These are phyloP conservation scores for Lipomyces kockii DNA, from an alignment of 805 yeast genomes.

Conservation along the genomic window DNA sequence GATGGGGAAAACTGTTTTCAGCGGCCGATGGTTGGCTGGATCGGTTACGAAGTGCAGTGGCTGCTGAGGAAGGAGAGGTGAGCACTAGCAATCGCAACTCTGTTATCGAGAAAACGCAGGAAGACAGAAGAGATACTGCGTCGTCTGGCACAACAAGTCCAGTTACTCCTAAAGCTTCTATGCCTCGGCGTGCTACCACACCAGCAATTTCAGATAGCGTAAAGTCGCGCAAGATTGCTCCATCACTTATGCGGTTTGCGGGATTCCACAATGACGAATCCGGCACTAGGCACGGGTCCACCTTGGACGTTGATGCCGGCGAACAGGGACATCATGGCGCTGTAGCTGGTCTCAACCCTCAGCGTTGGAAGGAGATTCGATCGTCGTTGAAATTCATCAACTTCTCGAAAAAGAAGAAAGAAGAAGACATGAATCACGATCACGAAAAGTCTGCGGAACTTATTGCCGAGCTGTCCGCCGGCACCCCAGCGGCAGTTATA, in stretches of 20 bases:
- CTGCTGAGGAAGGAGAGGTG: slow-evolving; percentile 8
- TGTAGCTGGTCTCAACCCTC: neutral
- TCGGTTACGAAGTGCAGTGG: slow-evolving; percentile 13
- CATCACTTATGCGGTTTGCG: neutral
- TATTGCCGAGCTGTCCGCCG: slow-evolving; percentile 61
- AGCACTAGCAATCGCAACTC: neutral
- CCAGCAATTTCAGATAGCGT: slow-evolving; percentile 8
- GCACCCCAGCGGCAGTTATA: slow-evolving; percentile 73
- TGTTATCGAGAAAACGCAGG: neutral
- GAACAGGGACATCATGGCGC: neutral
- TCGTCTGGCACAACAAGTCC: neutral
- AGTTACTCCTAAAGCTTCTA: neutral
- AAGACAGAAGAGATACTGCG: neutral
- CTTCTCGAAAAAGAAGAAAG: slow-evolving; percentile 33
- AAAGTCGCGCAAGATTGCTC: neutral
- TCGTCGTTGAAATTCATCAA: slow-evolving; percentile 26
- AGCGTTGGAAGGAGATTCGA: slow-evolving; percentile 29
- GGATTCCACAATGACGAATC: slow-evolving; percentile 3
- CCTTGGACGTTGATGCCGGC: neutral
- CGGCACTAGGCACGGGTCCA: neutral
- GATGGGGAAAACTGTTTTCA: slow-evolving; percentile 19
- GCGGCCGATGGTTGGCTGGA: slow-evolving; percentile 21
- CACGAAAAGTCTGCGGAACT: slow-evolving; percentile 45
- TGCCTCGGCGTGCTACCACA: slow-evolving; percentile 12
- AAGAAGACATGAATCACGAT: slow-evolving; percentile 36